phyloP scores from a whole-genome alignment of 2,329 filamentous ascomycete genomes.

The Chrysosporium keratinophilum region DNA sequence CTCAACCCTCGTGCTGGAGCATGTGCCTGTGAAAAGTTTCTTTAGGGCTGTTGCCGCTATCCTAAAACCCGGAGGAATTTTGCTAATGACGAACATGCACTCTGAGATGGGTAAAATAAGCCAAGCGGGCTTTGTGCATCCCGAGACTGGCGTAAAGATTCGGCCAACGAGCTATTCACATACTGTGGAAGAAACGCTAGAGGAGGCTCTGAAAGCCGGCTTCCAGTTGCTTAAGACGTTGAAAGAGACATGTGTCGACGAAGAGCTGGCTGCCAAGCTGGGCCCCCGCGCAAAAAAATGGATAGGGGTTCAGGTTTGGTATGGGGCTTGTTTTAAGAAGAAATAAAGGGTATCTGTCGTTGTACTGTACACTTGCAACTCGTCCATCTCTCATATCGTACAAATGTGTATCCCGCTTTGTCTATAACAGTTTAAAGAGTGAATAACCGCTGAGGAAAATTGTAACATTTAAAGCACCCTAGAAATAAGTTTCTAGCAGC shows the following conservation, averaged over 20 bases:
- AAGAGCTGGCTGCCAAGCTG: conserved; percentile 47
- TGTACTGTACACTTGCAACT: not conserved
- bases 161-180: conserved; percentile 50
- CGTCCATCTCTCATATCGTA: not conserved
- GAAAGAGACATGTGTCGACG: conserved; percentile 39
- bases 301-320: conserved; percentile 48
- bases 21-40: conserved; percentile 49
- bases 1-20: conserved; percentile 55
- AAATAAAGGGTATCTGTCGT: conserved; percentile 4
- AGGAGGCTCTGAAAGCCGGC: conserved; percentile 38
- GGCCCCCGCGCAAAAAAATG: conserved; percentile 55
- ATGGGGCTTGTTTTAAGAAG: conserved; percentile 41
- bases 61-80: conserved; percentile 39
- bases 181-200: conserved; percentile 42
- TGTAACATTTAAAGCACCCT: conserved; percentile 14
- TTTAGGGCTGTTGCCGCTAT: conserved; percentile 41
- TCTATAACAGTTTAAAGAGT: not conserved
- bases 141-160: conserved; percentile 46
- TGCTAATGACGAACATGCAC: conserved; percentile 61
- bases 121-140: conserved; percentile 53
- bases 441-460: not conserved
- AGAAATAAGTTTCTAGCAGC: conserved; percentile 45
- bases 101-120: conserved; percentile 50
- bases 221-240: conserved; percentile 37
- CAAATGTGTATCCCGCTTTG: not conserved